phyloP scores from a whole-genome alignment of 208 protist genomes.

The Strigomonas culicis region DNA sequence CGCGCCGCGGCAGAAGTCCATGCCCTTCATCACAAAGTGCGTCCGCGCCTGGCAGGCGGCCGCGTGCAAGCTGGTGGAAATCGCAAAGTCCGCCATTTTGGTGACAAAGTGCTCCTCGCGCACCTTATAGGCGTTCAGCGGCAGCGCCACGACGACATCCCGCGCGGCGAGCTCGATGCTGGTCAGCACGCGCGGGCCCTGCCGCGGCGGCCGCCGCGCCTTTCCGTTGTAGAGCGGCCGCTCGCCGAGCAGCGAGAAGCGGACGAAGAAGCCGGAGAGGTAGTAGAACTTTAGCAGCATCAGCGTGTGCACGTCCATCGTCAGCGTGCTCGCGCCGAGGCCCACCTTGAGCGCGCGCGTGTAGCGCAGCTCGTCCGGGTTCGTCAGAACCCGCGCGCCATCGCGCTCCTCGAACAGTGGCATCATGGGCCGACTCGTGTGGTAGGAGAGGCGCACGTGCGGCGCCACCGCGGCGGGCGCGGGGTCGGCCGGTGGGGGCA shows the following conservation, averaged over 20 bases:
- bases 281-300: constrained; percentile 76
- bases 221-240: constrained; percentile 78
- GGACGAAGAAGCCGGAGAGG: constrained; percentile 57
- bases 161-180: constrained; percentile 59
- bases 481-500: neutral
- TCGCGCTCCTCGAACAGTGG: constrained; percentile 54
- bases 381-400: constrained; percentile 50
- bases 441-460: constrained; percentile 68
- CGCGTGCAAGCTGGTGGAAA: constrained; percentile 66
- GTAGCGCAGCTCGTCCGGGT: constrained; percentile 76
- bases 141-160: constrained; percentile 57
- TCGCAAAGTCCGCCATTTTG: constrained; percentile 41
- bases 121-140: constrained; percentile 48
- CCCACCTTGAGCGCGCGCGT: constrained; percentile 63
- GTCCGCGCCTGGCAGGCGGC: constrained; percentile 53
- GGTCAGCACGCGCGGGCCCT: constrained; percentile 62
- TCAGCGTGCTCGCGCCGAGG: constrained; percentile 53
- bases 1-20: constrained; percentile 41
- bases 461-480: neutral
- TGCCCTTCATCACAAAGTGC: constrained; percentile 61
- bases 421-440: constrained; percentile 67
- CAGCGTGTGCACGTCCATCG: constrained; percentile 66
- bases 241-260: constrained; percentile 36
- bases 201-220: constrained; percentile 27
- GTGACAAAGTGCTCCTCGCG: constrained; percentile 38